Conservation (phyloP, 345 rosid species). For the Salix purpurea region DNA sequence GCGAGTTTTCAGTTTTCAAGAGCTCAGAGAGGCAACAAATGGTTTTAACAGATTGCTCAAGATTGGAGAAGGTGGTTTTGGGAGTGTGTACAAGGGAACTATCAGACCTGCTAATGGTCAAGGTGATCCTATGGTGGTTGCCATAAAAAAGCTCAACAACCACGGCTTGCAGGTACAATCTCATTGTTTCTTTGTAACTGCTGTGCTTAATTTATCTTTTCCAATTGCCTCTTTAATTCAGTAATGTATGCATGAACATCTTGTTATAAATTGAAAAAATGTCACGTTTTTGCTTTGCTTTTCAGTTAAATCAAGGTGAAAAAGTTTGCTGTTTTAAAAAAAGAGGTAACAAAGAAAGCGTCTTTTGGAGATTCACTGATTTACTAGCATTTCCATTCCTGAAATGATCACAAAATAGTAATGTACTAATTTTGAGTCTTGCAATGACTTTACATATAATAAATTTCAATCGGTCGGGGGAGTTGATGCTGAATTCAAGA, state of each 20-base stretch:
- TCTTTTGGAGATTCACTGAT: not conserved
- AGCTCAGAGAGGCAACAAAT: conserved; percentile 66
- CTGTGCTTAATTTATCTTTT: not conserved
- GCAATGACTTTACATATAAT: not conserved
- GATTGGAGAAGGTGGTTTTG: conserved; percentile 98
- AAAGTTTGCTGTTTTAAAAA: not conserved
- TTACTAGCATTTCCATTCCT: not conserved
- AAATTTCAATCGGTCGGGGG: not conserved
- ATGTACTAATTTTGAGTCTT: not conserved
- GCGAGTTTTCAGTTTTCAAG: conserved; percentile 58
- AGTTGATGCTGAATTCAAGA: not conserved
- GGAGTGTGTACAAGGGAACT: conserved; percentile 81
- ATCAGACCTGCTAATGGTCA: conserved; percentile 31
- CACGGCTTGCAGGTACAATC: conserved; percentile 68
- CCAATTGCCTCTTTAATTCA: not conserved
- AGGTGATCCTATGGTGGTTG: conserved; percentile 48
- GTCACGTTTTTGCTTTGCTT: not conserved
- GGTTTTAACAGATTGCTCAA: conserved; percentile 59
- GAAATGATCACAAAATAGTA: not conserved
- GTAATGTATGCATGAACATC: not conserved
- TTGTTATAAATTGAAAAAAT: not conserved
- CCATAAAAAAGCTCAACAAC: conserved; percentile 81
- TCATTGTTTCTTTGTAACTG: not conserved
- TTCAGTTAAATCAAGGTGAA: not conserved
- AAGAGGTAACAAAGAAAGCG: not conserved